Percentiles rank a stretch among this genome's conserved stretches.
Conservation (phyloP, 306 rosid genomes). For the Gastrolobium bilobum region DNA sequence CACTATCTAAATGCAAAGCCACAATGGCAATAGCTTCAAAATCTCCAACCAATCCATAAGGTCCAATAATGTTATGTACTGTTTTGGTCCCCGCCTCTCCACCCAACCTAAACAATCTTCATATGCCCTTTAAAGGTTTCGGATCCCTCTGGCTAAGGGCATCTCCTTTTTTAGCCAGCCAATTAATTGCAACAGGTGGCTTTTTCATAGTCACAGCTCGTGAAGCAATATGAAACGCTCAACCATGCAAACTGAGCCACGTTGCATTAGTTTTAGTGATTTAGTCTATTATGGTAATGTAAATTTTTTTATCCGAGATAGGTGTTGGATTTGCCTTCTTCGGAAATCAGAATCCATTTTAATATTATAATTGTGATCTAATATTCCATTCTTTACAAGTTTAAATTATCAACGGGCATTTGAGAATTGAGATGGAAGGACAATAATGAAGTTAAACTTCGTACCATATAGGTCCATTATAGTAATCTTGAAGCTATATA, state of each 20-base stretch:
- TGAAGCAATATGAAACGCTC: conserved; percentile 43
- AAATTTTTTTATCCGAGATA: neutral
- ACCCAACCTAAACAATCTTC: conserved; percentile 43
- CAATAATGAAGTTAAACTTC: conserved; percentile 18
- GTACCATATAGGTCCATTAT: neutral
- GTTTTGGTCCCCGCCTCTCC: conserved; percentile 54
- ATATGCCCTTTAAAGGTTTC: conserved; percentile 22
- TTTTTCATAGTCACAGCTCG: conserved; percentile 43
- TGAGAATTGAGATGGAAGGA: neutral
- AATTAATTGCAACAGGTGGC: conserved; percentile 48
- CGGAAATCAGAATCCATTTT: conserved; percentile 22
- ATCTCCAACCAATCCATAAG: conserved; percentile 35
- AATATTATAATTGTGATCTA: neutral
- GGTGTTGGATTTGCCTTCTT: neutral
- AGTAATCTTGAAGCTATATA: conserved; percentile 9
- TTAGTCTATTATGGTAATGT: conserved; percentile 10
- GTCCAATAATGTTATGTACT: conserved; percentile 34
- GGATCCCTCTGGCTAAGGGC: conserved; percentile 48
- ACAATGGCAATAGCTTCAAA: conserved; percentile 44
- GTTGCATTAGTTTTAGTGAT: conserved; percentile 22
- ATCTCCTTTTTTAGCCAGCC: conserved; percentile 36
- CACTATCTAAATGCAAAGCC: conserved; percentile 46
- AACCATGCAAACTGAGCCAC: conserved; percentile 46
- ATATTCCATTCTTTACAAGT: neutral
- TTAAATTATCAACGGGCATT: conserved; percentile 1